Base-by-base conservation (phyloP, 768 basidiomycete species). In the Podaxis rugospora region DNA sequence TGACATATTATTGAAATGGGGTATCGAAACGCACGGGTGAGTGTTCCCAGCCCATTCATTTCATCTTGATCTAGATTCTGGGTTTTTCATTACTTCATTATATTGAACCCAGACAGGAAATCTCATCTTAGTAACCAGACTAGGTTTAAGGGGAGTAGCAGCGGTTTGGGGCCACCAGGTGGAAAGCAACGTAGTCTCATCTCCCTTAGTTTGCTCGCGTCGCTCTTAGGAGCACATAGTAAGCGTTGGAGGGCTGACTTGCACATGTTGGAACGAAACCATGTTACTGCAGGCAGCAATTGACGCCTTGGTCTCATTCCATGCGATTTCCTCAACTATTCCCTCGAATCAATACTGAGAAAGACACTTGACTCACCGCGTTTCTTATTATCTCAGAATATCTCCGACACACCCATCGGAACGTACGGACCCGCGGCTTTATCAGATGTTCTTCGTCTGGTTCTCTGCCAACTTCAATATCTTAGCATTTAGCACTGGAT, bases 361-460 rank as follows among this genome's bases (percentile, higher is more conserved):
- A 51, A 39, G 40, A 18, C 37, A 16, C 21, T 47, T 35, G 16
- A 53, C 18, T 53, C 4, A 53, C 21, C 21, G 35, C n/a, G 18
- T 25, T 39, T 25, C 32, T 39, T 28, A 28, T 40, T 21, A 9
- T 42, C 32, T 27, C 56, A 85, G 87, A 0, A 87, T 83, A 23
- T 69, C 79, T 18, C 88, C 88, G 3, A 80, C 83, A 1, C 69
- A 80, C 0, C 64, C 70, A 1, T 79, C 80, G 27, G 73, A 82
- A 46, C 80, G 87, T 50, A 77, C 67, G 7, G 87, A 89, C 65
- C 80, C 74, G n/a, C 80, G 82, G 50, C 79, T 83, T 54, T 83
- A 82, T 66, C 86, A 89, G 62, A 71, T 88, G 65, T 89, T 89
- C 74, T 86, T 86, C 66, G 76, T 89, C 3, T 89, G 88, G 88